phyloP scores from a whole-genome alignment of 257 asterid genomes.

The Perilla frutescens region DNA sequence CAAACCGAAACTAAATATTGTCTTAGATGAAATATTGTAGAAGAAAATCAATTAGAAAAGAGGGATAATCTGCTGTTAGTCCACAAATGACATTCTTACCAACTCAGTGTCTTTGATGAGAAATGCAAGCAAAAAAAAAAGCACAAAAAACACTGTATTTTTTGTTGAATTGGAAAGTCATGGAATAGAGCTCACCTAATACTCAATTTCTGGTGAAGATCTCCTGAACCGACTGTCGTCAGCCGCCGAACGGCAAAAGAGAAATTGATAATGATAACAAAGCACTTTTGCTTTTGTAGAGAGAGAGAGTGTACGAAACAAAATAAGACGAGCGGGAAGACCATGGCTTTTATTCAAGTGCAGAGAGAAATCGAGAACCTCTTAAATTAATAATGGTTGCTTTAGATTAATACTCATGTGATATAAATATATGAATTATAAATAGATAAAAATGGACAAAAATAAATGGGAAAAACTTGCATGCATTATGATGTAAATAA shows the following conservation, averaged over 20 bases:
- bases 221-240: constrained; percentile 38
- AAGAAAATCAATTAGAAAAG: background rate
- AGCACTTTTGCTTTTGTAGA: constrained; percentile 29
- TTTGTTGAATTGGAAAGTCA: constrained; percentile 7
- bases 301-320: constrained; percentile 41
- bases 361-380: constrained; percentile 21
- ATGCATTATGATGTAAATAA: no score
- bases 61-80: constrained; percentile 11
- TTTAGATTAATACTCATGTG: no score
- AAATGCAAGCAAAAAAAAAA: constrained; percentile 7
- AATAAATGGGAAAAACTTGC: no score
- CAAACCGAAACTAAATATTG: background rate
- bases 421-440: no score
- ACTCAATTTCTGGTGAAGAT: constrained; percentile 40
- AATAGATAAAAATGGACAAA: no score
- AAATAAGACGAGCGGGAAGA: constrained; percentile 46
- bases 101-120: background rate
- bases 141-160: background rate
- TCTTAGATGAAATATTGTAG: constrained; percentile 1
- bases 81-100: constrained; percentile 25
- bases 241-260: constrained; percentile 36
- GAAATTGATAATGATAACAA: constrained; percentile 33
- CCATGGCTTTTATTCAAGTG: constrained; percentile 36
- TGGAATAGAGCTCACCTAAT: constrained; percentile 39
- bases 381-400: constrained; percentile 40